Conservation (phyloP, 768 basidiomycete genomes). For the Amylocystis lapponica region DNA sequence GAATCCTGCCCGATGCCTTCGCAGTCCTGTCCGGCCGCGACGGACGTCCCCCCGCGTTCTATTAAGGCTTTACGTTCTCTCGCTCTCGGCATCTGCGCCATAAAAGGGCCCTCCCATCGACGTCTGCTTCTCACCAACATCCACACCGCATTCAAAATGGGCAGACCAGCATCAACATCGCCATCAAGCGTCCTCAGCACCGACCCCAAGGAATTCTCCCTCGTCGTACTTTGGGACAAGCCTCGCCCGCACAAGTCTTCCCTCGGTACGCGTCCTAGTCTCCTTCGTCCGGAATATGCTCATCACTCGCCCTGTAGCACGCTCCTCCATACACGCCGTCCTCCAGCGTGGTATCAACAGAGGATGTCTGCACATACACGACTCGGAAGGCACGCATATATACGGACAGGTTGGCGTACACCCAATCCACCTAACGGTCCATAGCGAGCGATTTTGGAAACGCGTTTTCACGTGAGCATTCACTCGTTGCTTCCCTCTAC, state of each 20-base stretch:
- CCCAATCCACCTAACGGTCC: constrained; percentile 20
- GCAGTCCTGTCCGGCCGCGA: no score
- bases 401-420: constrained; percentile 19
- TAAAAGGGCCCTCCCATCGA: no score
- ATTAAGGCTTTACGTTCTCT: no score
- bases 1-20: no score
- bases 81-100: no score
- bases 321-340: constrained; percentile 21
- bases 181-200: not conserved
- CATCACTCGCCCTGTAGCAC: constrained; percentile 13
- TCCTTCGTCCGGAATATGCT: not conserved
- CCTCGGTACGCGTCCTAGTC: constrained; percentile 2
- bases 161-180: not conserved
- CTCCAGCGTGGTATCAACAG: constrained; percentile 17
- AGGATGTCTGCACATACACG: constrained; percentile 26
- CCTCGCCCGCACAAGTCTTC: no score
- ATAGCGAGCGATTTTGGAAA: constrained; percentile 28
- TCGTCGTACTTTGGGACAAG: no score
- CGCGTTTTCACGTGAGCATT: constrained; percentile 27
- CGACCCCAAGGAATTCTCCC: not conserved
- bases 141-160: no score
- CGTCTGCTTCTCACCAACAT: not conserved
- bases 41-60: no score
- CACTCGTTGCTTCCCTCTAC: not conserved
- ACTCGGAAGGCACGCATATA: constrained; percentile 15